Conservation (phyloP, 2,329 filamentous ascomycete genomes). For the Neofusicoccum cordaticola region DNA sequence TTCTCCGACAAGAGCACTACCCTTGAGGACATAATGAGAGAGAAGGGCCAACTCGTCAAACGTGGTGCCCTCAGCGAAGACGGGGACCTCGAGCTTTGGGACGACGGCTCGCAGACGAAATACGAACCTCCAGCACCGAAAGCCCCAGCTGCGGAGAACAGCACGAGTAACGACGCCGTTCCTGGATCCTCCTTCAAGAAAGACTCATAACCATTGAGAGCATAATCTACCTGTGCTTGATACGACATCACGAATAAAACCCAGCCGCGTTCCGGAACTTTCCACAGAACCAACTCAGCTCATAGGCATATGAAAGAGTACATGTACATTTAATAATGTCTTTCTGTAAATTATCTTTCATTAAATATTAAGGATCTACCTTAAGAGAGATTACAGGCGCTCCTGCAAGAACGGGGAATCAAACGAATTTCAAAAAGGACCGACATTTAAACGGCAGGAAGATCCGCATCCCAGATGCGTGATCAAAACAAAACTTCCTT, state of each 20-base stretch:
- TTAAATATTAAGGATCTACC: slow-evolving; percentile 16
- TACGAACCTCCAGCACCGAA: background rate
- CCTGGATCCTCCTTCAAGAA: background rate
- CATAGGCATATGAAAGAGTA: background rate
- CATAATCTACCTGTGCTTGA: background rate
- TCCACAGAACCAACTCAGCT: background rate
- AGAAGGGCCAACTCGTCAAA: slow-evolving; percentile 72
- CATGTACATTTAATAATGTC: background rate
- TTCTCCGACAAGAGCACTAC: slow-evolving; percentile 70
- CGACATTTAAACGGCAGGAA: background rate
- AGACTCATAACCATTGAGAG: background rate
- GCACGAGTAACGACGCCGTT: background rate
- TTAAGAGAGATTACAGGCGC: slow-evolving; percentile 5
- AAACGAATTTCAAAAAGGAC: background rate
- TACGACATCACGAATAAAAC: background rate
- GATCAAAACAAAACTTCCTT: background rate
- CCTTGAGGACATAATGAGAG: slow-evolving; percentile 72
- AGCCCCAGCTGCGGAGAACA: background rate
- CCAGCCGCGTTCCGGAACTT: background rate
- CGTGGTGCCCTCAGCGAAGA: slow-evolving; percentile 68
- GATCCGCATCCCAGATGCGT: slow-evolving; percentile 13
- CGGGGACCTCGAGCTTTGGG: slow-evolving; percentile 92
- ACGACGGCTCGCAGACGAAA: slow-evolving; percentile 56
- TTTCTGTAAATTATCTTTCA: slow-evolving; percentile 5
- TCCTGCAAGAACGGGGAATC: background rate